phyloP scores from a whole-genome alignment of 495 filamentous ascomycete genomes.

The Cenococcum geophilum region DNA sequence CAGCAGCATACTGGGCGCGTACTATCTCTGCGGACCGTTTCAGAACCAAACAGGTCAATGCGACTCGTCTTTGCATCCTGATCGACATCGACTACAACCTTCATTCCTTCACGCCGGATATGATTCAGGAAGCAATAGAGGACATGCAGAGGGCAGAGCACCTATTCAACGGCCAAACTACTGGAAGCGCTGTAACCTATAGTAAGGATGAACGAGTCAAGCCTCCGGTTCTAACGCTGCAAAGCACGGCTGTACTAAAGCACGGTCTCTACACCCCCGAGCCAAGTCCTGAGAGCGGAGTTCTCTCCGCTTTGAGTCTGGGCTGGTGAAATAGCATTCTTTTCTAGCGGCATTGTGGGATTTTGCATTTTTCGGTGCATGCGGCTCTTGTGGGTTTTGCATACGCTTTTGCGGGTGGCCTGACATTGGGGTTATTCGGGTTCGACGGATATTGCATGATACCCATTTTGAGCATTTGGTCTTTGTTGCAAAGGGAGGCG shows the following conservation, averaged over 20 bases:
- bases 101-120: slow-evolving; percentile 16
- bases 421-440: background rate
- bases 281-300: slow-evolving; percentile 20
- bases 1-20: slow-evolving; percentile 22
- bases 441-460: background rate
- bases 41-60: slow-evolving; percentile 15
- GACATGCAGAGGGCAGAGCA: slow-evolving; percentile 15
- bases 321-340: no score
- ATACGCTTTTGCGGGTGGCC: background rate
- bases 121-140: slow-evolving; percentile 15
- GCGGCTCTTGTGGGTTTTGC: background rate
- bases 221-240: slow-evolving; percentile 6
- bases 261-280: slow-evolving; percentile 29
- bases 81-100: slow-evolving; percentile 29
- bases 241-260: slow-evolving; percentile 15
- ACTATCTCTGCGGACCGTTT: slow-evolving; percentile 8
- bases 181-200: background rate
- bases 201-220: slow-evolving; percentile 9
- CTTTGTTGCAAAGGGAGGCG: background rate
- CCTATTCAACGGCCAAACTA: background rate
- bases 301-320: no score
- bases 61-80: slow-evolving; percentile 19
- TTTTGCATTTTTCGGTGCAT: background rate
- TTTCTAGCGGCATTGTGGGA: background rate
- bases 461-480: background rate